A percentile compares a stretch with the other conserved stretches of the same genome.
Conservation (phyloP, 495 filamentous ascomycete species). For the Thermothielavioides terrestris region DNA sequence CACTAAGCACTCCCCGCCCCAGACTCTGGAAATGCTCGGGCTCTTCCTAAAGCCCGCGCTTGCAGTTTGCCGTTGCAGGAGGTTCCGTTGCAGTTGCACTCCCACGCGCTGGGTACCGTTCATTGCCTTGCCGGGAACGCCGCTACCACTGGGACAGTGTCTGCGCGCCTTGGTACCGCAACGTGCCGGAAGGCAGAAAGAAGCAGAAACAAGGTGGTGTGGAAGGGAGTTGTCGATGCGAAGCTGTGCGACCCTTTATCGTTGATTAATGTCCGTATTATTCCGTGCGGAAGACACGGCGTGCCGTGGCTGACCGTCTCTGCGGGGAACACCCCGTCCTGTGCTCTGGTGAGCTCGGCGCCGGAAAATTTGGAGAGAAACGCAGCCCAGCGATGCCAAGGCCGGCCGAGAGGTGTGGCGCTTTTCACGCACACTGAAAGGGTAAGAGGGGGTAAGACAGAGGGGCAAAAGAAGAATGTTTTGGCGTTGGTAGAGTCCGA, state of each 20-base stretch:
- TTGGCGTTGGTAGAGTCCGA: neutral
- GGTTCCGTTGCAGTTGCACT: neutral
- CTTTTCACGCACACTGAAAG: too few relatives aligned
- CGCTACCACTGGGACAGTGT: too few relatives aligned
- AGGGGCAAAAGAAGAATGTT: too few relatives aligned
- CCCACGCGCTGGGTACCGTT: constrained; percentile 2
- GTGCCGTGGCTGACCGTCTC: neutral
- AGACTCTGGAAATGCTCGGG: too few relatives aligned
- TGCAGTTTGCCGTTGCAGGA: too few relatives aligned
- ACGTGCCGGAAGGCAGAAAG: too few relatives aligned
- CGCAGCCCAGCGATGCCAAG: neutral
- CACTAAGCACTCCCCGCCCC: too few relatives aligned
- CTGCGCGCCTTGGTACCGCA: neutral
- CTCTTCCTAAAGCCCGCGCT: too few relatives aligned
- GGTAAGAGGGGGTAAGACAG: neutral
- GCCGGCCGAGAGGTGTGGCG: neutral
- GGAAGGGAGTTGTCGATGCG: neutral
- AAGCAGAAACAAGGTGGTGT: neutral
- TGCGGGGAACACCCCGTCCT: too few relatives aligned
- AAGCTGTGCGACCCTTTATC: neutral
- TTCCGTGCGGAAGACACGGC: neutral
- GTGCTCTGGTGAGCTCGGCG: neutral
- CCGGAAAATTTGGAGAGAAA: neutral
- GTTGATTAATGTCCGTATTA: neutral
- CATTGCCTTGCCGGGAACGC: neutral